Base-by-base conservation (phyloP, 2,329 filamentous ascomycete species). In the Fusarium falciforme region DNA sequence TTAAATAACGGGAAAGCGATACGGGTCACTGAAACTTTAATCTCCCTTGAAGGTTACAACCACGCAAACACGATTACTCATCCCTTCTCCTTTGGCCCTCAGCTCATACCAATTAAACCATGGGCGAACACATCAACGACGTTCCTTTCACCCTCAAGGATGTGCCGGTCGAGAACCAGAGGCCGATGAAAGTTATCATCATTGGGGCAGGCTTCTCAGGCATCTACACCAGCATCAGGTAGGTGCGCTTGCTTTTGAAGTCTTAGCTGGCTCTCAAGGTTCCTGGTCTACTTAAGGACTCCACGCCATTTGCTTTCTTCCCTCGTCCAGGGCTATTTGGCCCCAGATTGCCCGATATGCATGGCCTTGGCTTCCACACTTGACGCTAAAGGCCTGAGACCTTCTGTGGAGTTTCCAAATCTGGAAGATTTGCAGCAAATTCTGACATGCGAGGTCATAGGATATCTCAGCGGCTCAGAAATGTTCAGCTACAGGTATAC, bases 161-260 rank as follows among this genome's bases (percentile, higher is more conserved):
- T 6, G 40, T 14, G 6, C 69, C 66, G 2, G 38, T 68, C 10
- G 70, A 72, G 10, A 72, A 72, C 9, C 67, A 71, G 16, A 49
- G 70, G 5, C 64, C 67, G 17, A 22, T 71, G 7, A 60, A 29
- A 38, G 55, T 70, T 3, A 44, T 62, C 6, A 38, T 71, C 14
- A 71, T 71, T 6, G 69, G 69, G 1, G 69, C 69, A 38, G 69
- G 69, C 0, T 71, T 63, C 20, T 71, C 61, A 11, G 69, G 69
- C 5, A 66, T 71, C 12, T 71, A 71, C 27, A 44, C 66, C 2
- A 62, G 66, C 38, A 71, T 71, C 12, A 58, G 61, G 68, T 71
- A 62, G 1, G 31, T 49, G 5, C 22, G 5, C 44, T 27, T 10
- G 44, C 5, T 49, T 27, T 6, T 4, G 11, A 11, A 42, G 22